A percentile compares a stretch with the other conserved stretches of the same genome.
These are phyloP conservation scores for Cylindricascospora bacillispora DNA, from an alignment of 1,139 yeast species.

Conservation along the genomic window DNA sequence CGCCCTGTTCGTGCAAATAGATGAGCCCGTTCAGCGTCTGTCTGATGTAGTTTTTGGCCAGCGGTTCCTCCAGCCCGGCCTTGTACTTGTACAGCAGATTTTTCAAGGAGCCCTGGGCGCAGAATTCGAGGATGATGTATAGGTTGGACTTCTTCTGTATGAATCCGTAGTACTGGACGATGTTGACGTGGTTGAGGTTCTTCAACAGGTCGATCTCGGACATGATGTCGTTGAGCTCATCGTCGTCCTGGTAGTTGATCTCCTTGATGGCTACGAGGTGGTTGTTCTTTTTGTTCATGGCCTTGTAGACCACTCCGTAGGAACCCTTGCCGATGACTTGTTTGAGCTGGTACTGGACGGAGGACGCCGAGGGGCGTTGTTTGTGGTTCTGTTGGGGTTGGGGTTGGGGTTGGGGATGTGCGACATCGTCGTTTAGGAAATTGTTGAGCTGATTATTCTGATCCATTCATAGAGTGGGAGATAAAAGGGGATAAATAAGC, in stretches of 20 bases:
- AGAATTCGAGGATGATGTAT: constrained; percentile 67
- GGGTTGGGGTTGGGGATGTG: no score
- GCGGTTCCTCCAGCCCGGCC: constrained; percentile 40
- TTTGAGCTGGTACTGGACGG: constrained; percentile 45
- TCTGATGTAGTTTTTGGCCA: constrained; percentile 45
- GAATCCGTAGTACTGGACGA: constrained; percentile 84
- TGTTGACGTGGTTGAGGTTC: constrained; percentile 69
- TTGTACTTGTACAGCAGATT: constrained; percentile 42
- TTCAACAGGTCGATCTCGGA: constrained; percentile 82
- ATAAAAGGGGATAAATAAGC: no score
- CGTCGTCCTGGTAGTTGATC: constrained; percentile 45
- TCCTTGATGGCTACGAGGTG: constrained; percentile 80
- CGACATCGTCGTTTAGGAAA: no score
- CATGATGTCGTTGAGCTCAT: constrained; percentile 45
- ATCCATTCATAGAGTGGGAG: no score
- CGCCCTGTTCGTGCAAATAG: constrained; percentile 77
- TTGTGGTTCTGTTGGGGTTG: constrained; percentile 8
- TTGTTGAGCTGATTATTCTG: not conserved
- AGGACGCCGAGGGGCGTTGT: no score
- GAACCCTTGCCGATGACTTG: constrained; percentile 70
- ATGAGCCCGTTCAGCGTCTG: constrained; percentile 69
- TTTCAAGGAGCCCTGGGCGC: constrained; percentile 78
- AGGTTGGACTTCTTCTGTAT: constrained; percentile 55
- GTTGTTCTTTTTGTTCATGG: constrained; percentile 48
- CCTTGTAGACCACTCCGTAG: constrained; percentile 62